Conservation (phyloP, 2,329 filamentous ascomycete genomes). For the Diaporthe helianthi region DNA sequence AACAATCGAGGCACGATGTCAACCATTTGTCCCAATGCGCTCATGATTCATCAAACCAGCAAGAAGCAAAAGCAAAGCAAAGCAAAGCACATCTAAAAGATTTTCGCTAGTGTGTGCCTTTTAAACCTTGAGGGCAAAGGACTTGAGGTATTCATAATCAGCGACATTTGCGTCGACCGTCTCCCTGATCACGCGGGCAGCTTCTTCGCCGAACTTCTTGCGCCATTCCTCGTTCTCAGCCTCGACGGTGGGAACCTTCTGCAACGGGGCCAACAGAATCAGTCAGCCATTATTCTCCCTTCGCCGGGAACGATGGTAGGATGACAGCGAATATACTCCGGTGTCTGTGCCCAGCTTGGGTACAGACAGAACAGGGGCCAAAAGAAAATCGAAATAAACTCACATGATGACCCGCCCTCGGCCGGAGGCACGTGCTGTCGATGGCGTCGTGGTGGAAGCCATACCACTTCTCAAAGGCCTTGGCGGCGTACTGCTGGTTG, state of each 20-base stretch:
- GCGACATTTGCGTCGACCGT: constrained; percentile 75
- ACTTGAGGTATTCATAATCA: constrained; percentile 83
- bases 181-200: constrained; percentile 71
- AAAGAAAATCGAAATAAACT: constrained; percentile 39
- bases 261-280: constrained; percentile 35
- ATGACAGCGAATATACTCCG: neutral
- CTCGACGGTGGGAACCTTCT: constrained; percentile 69
- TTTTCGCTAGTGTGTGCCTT: constrained; percentile 36
- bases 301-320: too few species aligned
- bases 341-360: neutral
- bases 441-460: constrained; percentile 97
- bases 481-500: constrained; percentile 70
- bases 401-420: constrained; percentile 69
- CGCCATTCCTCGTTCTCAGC: constrained; percentile 75
- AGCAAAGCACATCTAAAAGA: neutral
- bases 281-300: neutral
- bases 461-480: constrained; percentile 93
- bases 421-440: constrained; percentile 76
- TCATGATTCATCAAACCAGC: constrained; percentile 11
- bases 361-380: neutral
- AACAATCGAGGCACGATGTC: constrained; percentile 11
- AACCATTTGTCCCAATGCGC: constrained; percentile 17
- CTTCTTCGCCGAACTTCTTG: constrained; percentile 76
- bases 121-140: constrained; percentile 72
- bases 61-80: neutral